These are phyloP conservation scores for Fulvia fulva DNA, from an alignment of 2,329 filamentous ascomycete species.

Conservation along the genomic window DNA sequence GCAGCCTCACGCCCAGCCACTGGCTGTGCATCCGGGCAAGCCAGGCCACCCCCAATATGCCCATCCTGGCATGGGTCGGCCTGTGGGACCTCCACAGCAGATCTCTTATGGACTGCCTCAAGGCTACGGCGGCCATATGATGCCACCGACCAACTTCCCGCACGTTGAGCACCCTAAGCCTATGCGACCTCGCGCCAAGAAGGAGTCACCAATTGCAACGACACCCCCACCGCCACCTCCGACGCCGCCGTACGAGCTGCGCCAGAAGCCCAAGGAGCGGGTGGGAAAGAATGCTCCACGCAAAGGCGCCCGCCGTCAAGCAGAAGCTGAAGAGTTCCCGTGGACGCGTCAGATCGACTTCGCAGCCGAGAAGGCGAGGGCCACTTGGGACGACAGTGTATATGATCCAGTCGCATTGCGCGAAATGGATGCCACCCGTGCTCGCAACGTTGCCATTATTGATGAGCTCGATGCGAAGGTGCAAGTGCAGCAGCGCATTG, in stretches of 20 bases:
- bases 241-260: conserved; percentile 21
- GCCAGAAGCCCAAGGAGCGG: conserved; percentile 17
- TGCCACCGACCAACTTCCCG: conserved; percentile 2
- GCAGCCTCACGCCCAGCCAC: conserved; percentile 7
- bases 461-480: conserved; percentile 25
- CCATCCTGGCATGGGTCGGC: conserved; percentile 15
- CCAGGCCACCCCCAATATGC: conserved; percentile 12
- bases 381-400: conserved; percentile 29
- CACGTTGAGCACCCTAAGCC: conserved; percentile 3
- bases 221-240: conserved; percentile 20
- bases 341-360: conserved; percentile 33
- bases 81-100: conserved; percentile 13
- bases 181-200: conserved; percentile 8
- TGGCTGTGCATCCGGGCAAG: conserved; percentile 4
- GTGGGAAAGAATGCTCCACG: conserved; percentile 1
- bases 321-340: conserved; percentile 28
- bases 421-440: conserved; percentile 25
- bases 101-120: conserved; percentile 16
- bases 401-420: conserved; percentile 27
- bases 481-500: conserved; percentile 26
- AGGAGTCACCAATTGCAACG: conserved; percentile 10
- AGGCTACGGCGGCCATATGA: conserved; percentile 3
- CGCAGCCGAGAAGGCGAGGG: conserved; percentile 19
- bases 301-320: conserved; percentile 24
- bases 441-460: conserved; percentile 26